Evolutionary conservation across 23 red algal species (phyloP), one percentile per base, ranked within the genome.

Genomic region (Chondrus crispus): DNA sequence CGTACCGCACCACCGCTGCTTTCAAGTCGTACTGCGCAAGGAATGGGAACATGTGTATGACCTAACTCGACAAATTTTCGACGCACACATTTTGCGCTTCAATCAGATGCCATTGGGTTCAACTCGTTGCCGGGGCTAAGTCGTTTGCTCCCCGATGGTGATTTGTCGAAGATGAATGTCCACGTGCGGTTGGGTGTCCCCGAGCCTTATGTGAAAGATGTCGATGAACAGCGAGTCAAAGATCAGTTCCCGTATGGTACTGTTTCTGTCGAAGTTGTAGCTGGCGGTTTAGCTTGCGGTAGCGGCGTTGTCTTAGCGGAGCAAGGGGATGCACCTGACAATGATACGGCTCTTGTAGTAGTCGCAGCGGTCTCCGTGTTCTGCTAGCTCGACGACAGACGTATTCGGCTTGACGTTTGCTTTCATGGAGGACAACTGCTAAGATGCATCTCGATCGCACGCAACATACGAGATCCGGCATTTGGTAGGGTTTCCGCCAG

Each of bases 171-270:
- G 5, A 96, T 96, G 88, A 11, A 28, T 16, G 68, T 93, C 19
- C 70, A 69, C 42, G 88, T 96, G 26, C 70, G 71, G 12, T 73
- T 96, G 22, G 95, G 95, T 5, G 72, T 96, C 38, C 95, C 95
- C 28, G 26, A 45, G 35, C 81, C 55, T 1, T 96, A 68, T 41
- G 10, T 49, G 16, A 74, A 63, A 4, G 50, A 69, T 16, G 82
- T 96, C n/a, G 68, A 93, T 45, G 44, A 68, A 32, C 80, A 58
- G 14, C 19, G 19, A 3, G 58, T 93, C 2, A 36, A 78, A 63
- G 39, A 38, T 14, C 68, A 92, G 42, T 93, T 93, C 81, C 95
- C 88, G 28, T 96, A 90, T 62, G 88, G 88, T 35, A 74, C 78
- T 19, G 88, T 92, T 29, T 44, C 2, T 4, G 85, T 96, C 28